Evolutionary conservation across 441 rosid genomes (phyloP), one percentile per base, ranked within the genome.

Genomic region (Pelargonium australe): DNA sequence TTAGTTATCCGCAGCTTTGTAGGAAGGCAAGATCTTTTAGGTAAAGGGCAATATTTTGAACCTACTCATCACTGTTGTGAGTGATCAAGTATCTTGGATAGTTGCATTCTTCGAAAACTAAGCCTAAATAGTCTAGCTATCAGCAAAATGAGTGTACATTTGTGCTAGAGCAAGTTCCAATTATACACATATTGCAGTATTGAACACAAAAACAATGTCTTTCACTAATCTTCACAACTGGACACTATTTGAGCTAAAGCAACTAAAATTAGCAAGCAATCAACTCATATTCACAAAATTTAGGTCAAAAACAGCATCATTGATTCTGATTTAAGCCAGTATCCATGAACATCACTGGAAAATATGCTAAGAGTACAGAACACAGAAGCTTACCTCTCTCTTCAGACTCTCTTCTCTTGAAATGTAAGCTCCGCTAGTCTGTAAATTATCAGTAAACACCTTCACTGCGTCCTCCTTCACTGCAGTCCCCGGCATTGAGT

Each of bases 371-470:
- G 3, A 31, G 37, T 31, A 28, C 28, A 7, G 34, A 34, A 64
- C 20, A 10, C 0, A 37, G 57, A 63, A 68, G 7, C 34, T 53
- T 66, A 86, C 99, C 89, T 95, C 99, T 83, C 87, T 80, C 77
- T 87, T 95, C 81, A 95, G 80, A 77, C 76, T 76, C 80, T 92
- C 99, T 82, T 95, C 99, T 82, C 99, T 85, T 0, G 97, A 96
- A 73, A 90, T 88, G 78, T 95, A 95, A 75, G 99, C 99, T 3
- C 99, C 98, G 66, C 95, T 89, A 4, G 97, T 89, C 89, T 95
- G 99, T 64, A 90, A 70, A 82, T 92, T 90, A 78, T 92, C 99
- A 0, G 98, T 86, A 79, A 91, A 82, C 77, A 89, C 85, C 87
- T 90, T 89, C 71, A 81, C 86, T 12, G 86, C 77, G 60, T 89